Percentiles rank a stretch among this genome's conserved stretches.
Evolutionary conservation across 2,329 filamentous ascomycete species (phyloP).

Genomic region (Aspergillus japonicus): DNA sequence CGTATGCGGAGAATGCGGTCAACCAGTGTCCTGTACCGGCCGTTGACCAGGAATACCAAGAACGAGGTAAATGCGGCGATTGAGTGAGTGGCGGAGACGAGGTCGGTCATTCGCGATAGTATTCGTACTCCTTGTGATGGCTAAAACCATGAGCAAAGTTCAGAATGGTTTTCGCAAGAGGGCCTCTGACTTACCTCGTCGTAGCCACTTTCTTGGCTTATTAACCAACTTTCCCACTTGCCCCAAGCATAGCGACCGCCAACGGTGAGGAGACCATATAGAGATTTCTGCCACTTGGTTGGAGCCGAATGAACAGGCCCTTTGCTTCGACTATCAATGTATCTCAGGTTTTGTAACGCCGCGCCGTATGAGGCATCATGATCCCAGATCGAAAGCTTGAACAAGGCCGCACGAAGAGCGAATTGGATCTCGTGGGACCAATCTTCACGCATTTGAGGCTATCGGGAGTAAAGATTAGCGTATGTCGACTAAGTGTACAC

Average conservation of each 20-base stretch:
- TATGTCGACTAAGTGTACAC: not conserved
- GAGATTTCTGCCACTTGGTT: conserved; percentile 75
- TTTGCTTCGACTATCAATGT: conserved; percentile 73
- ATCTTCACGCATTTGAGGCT: conserved; percentile 72
- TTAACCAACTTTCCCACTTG: conserved; percentile 84
- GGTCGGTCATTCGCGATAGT: conserved; percentile 68
- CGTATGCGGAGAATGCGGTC: conserved; percentile 82
- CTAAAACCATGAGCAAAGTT: conserved; percentile 26
- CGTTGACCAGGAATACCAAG: conserved; percentile 85
- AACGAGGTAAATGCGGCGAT: conserved; percentile 81
- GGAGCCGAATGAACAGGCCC: conserved; percentile 66
- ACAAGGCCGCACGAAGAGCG: conserved; percentile 72
- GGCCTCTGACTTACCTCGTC: conserved; percentile 48
- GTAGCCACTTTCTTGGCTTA: conserved; percentile 73
- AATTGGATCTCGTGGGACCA: conserved; percentile 85
- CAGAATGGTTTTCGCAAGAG: not conserved
- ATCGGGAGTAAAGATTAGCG: conserved; percentile 11
- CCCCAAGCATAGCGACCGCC: conserved; percentile 87
- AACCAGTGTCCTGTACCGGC: conserved; percentile 84
- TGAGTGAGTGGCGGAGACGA: conserved; percentile 72
- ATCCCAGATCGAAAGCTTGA: conserved; percentile 96
- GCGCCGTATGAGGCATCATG: conserved; percentile 94
- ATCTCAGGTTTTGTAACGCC: conserved; percentile 84
- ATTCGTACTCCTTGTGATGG: conserved; percentile 52
- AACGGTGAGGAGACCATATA: conserved; percentile 83